Evolutionary conservation across 148 eudicot genomes (phyloP), one percentile per base, ranked within the genome.

Genomic region (Chenopodium formosanum): DNA sequence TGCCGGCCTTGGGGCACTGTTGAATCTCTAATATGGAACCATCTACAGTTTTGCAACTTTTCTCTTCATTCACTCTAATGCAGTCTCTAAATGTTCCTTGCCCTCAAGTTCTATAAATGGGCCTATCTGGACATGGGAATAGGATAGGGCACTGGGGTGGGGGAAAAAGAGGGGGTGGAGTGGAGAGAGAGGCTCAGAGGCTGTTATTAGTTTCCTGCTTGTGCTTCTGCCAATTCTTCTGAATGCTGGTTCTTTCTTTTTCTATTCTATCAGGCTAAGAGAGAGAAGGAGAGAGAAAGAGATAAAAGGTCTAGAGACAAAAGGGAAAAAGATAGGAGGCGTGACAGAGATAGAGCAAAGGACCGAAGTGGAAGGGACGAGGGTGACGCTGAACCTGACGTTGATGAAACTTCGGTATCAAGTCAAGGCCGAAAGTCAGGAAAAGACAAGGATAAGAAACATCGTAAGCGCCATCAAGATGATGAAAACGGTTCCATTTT

Each of bases 391-490:
- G 95, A 92, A 17, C 82, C 79, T 74, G 91, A 87, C 70, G 67
- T 77, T 52, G 60, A 83, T 77, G 93, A 86, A 23, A 67, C 81
- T 56, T 80, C 87, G 63, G 80, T 70, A 67, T 73, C 82, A 56
- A 90, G 84, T 76, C 94, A 89, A 77, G 82, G 72, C 80, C 84
- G 79, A 82, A 91, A 83, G 68, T 87, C 89, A 9, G 90, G 89
- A 86, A 93, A 86, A 86, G 94, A 90, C 74, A 90, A 87, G 88
- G 94, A 89, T 53, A 92, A 80, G 86, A 95, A 83, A 80, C 92
- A 88, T 79, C 88, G 87, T 68, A 93, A 89, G 81, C 87, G 89
- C 69, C 86, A 86, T 79, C 78, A 75, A 25, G 89, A 83, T 82
- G 88, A 83, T 76, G 88, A 84, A 72, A 91, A 92, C 48, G 92